These are phyloP conservation scores for Candida tetrigidarum DNA, from an alignment of 1,139 yeast genomes.

Conservation along the genomic window DNA sequence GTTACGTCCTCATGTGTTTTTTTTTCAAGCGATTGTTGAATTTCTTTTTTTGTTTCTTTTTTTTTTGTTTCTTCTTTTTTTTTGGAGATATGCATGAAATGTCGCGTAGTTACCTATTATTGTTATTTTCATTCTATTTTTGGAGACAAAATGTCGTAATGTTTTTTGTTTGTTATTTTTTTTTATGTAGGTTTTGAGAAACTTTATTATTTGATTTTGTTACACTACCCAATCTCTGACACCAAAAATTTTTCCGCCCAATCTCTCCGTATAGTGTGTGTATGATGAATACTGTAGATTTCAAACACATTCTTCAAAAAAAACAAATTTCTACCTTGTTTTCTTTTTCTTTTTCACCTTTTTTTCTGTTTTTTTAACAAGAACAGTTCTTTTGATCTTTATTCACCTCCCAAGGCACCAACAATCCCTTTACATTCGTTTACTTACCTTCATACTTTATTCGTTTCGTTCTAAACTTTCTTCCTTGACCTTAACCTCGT, in stretches of 20 bases:
- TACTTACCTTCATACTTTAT: no score
- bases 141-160: neutral
- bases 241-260: neutral
- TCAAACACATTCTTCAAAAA: no score
- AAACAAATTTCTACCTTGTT: constrained; percentile 1
- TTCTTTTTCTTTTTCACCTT: neutral
- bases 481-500: no score
- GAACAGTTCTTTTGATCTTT: neutral
- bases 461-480: no score
- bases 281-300: neutral
- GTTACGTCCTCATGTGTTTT: no score
- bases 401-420: neutral
- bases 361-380: neutral
- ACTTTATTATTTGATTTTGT: constrained; percentile 3
- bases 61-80: no score
- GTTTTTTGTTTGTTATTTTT: neutral
- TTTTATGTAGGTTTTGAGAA: neutral
- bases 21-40: no score
- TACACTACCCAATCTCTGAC: neutral
- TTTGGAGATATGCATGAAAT: no score
- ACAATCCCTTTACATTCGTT: neutral
- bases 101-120: neutral
- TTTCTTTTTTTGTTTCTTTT: no score
- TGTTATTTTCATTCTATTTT: neutral
- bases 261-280: neutral